phyloP scores from a whole-genome alignment of 441 rosid species.

The Sinapis alba region DNA sequence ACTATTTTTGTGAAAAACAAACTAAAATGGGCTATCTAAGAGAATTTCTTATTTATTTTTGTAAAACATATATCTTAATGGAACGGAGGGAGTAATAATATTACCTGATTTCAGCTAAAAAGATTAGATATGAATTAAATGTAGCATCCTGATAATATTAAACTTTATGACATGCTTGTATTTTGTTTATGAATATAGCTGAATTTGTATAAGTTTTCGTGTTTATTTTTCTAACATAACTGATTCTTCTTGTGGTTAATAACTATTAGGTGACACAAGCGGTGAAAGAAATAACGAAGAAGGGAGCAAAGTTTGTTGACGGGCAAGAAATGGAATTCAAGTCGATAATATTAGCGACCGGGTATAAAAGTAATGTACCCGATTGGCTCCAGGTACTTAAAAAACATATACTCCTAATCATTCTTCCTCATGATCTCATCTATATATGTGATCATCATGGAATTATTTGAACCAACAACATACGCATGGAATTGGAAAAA shows the following conservation, averaged over 20 bases:
- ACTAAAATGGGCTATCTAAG: no score
- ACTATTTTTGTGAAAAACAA: no score
- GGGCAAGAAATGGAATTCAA: constrained; percentile 77
- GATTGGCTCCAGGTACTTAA: constrained; percentile 83
- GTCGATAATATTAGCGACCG: constrained; percentile 88
- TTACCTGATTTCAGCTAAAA: not conserved
- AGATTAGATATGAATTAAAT: not conserved
- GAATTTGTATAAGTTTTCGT: not conserved
- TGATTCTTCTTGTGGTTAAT: constrained; percentile 24
- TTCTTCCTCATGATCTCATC: not conserved
- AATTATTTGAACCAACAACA: constrained; percentile 19
- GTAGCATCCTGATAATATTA: not conserved
- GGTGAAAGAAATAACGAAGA: constrained; percentile 75
- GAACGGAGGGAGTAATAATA: no score
- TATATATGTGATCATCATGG: constrained; percentile 12
- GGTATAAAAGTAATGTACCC: constrained; percentile 87
- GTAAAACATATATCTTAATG: no score
- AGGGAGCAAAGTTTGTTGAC: constrained; percentile 73
- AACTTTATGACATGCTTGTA: not conserved
- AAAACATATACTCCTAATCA: not conserved
- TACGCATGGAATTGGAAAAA: constrained; percentile 7
- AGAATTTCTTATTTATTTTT: no score
- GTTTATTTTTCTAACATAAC: not conserved
- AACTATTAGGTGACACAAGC: constrained; percentile 54
- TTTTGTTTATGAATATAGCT: constrained; percentile 6